phyloP scores from a whole-genome alignment of 2,329 filamentous ascomycete genomes.

The Penicillium sp. region DNA sequence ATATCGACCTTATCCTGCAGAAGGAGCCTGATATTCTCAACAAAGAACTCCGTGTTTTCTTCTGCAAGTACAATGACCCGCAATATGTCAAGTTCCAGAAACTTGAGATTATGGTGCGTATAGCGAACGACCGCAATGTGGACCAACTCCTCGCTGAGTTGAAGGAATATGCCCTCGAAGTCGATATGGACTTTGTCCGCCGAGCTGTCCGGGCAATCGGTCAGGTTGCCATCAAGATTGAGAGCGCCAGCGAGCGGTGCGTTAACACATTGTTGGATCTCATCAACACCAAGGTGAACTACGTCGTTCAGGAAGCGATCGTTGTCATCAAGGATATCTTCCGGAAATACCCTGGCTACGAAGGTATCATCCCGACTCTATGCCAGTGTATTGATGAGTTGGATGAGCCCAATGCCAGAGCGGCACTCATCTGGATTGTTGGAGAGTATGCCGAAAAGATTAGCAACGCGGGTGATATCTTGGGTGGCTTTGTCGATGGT shows the following conservation, averaged over 20 bases:
- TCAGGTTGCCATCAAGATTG: conserved; percentile 98
- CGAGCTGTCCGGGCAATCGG: conserved; percentile 94
- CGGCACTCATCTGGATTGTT: conserved; percentile 96
- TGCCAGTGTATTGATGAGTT: conserved; percentile 97
- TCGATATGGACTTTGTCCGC: conserved; percentile 98
- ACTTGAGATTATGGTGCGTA: conserved; percentile 97
- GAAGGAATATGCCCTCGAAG: conserved; percentile 96
- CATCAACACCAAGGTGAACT: conserved; percentile 97
- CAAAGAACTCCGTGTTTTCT: conserved; percentile 97
- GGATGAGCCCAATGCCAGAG: conserved; percentile 88
- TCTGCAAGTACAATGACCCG: conserved; percentile 99
- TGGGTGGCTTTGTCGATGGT: conserved; percentile 85
- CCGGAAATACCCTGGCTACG: conserved; percentile 94
- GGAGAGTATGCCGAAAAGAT: conserved; percentile 99
- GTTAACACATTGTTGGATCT: conserved; percentile 91
- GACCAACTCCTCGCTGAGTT: conserved; percentile 91
- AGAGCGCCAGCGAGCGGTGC: conserved; percentile 89
- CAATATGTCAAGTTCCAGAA: conserved; percentile 98
- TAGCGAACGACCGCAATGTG: conserved; percentile 95
- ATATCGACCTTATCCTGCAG: conserved; percentile 93
- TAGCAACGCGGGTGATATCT: conserved; percentile 93
- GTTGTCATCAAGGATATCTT: conserved; percentile 99
- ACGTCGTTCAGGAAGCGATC: conserved; percentile 96
- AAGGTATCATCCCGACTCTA: conserved; percentile 93
- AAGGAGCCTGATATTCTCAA: conserved; percentile 95